Evolutionary conservation across 495 filamentous ascomycete species (phyloP).

Genomic region (Daldinia childiae): DNA sequence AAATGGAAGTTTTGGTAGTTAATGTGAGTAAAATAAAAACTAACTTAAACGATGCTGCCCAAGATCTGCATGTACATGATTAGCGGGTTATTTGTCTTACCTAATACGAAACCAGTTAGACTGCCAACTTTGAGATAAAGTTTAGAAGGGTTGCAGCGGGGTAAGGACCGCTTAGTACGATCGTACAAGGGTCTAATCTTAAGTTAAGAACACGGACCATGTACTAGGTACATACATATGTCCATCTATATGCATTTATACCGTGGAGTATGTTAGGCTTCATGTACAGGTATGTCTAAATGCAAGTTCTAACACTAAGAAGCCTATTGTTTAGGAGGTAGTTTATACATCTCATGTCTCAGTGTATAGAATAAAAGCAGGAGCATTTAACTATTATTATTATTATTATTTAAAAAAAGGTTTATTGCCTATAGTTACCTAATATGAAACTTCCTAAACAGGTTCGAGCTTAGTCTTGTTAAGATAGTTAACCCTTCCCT

Average conservation of each 20-base stretch:
- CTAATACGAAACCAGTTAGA: slow-evolving; percentile 21
- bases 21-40: neutral
- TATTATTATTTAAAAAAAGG: neutral
- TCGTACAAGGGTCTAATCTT: neutral
- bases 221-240: too few species aligned
- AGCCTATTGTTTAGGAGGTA: too few species aligned
- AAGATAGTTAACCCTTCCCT: neutral
- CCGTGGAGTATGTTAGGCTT: neutral
- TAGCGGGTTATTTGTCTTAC: neutral
- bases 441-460: neutral
- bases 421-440: neutral
- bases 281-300: too few species aligned
- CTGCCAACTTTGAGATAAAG: slow-evolving; percentile 21
- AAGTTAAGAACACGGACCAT: too few species aligned
- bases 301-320: neutral
- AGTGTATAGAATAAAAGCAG: neutral
- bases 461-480: neutral
- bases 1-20: neutral
- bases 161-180: neutral
- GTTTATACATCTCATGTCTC: neutral
- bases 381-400: neutral
- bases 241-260: neutral
- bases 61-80: slow-evolving; percentile 4
- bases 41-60: neutral
- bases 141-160: slow-evolving; percentile 27